Percentiles rank a stretch among this genome's conserved stretches.
phyloP scores from a whole-genome alignment of 345 rosid species.

The Euphorbia peplus region DNA sequence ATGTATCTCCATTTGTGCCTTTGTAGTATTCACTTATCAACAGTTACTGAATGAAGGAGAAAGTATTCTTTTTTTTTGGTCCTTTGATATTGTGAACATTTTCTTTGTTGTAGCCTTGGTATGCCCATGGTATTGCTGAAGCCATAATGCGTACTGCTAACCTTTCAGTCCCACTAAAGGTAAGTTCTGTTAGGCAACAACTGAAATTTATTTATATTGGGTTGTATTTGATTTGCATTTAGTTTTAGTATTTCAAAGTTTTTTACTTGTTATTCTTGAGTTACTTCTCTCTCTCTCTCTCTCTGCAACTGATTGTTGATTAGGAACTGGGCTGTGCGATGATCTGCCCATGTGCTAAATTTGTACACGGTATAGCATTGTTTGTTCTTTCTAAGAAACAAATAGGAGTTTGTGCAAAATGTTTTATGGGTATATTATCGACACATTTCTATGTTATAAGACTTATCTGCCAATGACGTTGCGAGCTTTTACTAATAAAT shows the following conservation, averaged over 20 bases:
- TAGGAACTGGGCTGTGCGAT: not conserved
- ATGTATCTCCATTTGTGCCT: not conserved
- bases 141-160: constrained; percentile 90
- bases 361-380: not conserved
- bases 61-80: not conserved
- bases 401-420: not conserved
- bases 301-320: not conserved
- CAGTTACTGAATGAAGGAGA: not conserved
- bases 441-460: not conserved
- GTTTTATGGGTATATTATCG: not conserved
- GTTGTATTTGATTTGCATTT: not conserved
- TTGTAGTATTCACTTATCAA: not conserved
- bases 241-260: not conserved
- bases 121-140: constrained; percentile 96
- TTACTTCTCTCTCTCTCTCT: not conserved
- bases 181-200: constrained; percentile 26
- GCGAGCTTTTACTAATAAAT: not conserved
- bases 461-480: not conserved
- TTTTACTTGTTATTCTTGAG: not conserved
- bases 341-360: not conserved
- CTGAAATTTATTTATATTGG: not conserved
- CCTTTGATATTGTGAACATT: constrained; percentile 16
- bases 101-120: constrained; percentile 75
- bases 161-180: constrained; percentile 84
- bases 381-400: constrained; percentile 1